Percentiles rank a stretch among this genome's conserved stretches.
phyloP scores from a whole-genome alignment of 768 basidiomycete genomes.

The Lactifluus echinatus region DNA sequence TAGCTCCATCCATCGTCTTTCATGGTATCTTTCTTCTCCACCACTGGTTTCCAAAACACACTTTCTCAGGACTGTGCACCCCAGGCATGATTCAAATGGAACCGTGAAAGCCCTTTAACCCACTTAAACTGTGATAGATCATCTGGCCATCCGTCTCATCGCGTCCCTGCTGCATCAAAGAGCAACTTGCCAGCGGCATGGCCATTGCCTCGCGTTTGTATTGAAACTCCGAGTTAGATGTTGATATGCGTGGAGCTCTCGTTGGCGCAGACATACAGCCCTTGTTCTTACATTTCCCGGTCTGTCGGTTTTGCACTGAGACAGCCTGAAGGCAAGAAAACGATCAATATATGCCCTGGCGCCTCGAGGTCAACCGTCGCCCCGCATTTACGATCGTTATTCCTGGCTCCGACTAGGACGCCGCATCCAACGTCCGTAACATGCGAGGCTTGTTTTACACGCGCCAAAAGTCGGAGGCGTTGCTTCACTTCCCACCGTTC shows the following conservation, averaged over 20 bases:
- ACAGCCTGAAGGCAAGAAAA: conserved; percentile 13
- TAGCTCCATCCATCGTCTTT: neutral
- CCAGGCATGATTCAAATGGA: neutral
- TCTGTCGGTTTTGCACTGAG: conserved; percentile 5
- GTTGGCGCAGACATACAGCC: neutral
- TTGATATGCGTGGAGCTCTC: conserved; percentile 7
- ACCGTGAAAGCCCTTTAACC: neutral
- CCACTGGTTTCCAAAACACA: neutral
- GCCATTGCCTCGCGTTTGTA: conserved; percentile 6
- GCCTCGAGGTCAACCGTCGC: conserved; percentile 15
- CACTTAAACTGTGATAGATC: neutral
- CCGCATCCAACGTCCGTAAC: conserved; percentile 9
- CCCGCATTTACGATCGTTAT: conserved; percentile 18
- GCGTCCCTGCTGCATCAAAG: conserved; percentile 1
- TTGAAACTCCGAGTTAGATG: conserved; percentile 14
- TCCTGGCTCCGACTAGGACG: conserved; percentile 18
- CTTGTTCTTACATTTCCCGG: neutral
- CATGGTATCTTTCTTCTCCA: neutral
- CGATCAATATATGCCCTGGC: conserved; percentile 9
- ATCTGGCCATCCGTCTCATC: neutral
- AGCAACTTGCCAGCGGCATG: conserved; percentile 4
- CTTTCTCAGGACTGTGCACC: neutral
- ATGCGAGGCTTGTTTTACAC: conserved; percentile 12
- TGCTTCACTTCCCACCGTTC: conserved; percentile 10
- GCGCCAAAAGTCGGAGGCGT: conserved; percentile 1